Evolutionary conservation across 2,329 filamentous ascomycete species (phyloP), one percentile per base, ranked within the genome.

Genomic region (Penicillium hordei): DNA sequence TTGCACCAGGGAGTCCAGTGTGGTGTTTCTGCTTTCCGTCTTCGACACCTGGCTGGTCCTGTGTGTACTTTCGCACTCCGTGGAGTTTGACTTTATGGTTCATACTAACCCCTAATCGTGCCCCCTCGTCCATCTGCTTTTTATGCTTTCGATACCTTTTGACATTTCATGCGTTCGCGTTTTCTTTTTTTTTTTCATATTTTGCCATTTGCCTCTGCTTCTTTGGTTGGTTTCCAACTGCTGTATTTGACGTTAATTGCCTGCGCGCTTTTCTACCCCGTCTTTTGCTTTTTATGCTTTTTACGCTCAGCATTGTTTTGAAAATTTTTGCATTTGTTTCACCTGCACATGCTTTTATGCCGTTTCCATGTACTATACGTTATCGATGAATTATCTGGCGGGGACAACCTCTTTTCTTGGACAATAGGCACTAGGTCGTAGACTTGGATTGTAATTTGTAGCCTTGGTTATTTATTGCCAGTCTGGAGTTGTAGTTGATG

Each of bases 21-120:
- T 74, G 75, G 73, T 75, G 71, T 68, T 74, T 72, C 66, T 72
- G 64, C 66, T 71, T 68, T 69, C 62, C 68, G 63, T 64, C 54
- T 60, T 74, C 71, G 69, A 76, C 75, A 78, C 75, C 72, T 69
- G 75, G 75, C 75, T 78, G 75, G 75, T 76, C 75, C 75, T 77
- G 75, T 72, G 75, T 77, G 75, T 75, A 76, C 67, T 71, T 65
- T 73, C 67, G 72, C 71, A 73, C 70, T 72, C 67, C 66, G 69
- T 70, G 71, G 71, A 73, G 71, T 75, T 76, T 58, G 64, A 53
- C 50, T 65, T 67, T 71, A 62, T 60, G 58, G 61, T 67, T 58
- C 59, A 60, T 61, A 60, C 65, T 64, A 71, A 66, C 71, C 67
- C 72, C 69, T 72, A 69, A 72, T 70, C 63, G 66, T 70, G 64